Evolutionary conservation across 257 asterid genomes (phyloP).

Genomic region (Lycium barbarum): DNA sequence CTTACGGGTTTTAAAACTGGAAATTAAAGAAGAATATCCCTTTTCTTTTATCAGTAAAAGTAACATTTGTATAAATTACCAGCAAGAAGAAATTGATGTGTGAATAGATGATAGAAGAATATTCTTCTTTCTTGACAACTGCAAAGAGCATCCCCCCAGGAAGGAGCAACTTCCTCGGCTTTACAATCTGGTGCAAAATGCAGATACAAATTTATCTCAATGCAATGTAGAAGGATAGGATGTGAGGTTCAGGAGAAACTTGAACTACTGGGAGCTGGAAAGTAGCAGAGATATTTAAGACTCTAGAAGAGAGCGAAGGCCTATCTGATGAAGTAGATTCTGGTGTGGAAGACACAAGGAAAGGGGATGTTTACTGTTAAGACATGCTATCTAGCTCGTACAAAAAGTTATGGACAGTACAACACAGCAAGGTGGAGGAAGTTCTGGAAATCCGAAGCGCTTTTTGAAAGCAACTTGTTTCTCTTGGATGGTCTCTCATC

Average conservation of each 20-base stretch:
- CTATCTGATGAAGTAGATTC: not conserved
- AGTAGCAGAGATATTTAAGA: not conserved
- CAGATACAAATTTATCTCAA: not conserved
- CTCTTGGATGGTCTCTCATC: not conserved
- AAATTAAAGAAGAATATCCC: not conserved
- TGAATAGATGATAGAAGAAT: not conserved
- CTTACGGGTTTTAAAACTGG: not conserved
- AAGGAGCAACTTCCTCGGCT: conserved; percentile 7
- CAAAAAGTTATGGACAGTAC: not conserved
- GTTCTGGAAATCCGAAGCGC: not conserved
- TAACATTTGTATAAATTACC: not conserved
- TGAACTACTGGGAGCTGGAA: conserved; percentile 9
- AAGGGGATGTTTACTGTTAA: not conserved
- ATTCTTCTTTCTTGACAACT: conserved; percentile 16
- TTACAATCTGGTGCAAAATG: not conserved
- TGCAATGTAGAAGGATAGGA: not conserved
- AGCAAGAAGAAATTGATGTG: not conserved
- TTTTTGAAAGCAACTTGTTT: not conserved
- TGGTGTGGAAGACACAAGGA: conserved; percentile 3
- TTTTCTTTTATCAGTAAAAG: not conserved
- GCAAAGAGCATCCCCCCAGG: not conserved
- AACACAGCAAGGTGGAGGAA: not conserved
- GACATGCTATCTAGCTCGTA: not conserved
- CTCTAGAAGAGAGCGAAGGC: not conserved
- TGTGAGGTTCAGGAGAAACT: conserved; percentile 5